phyloP scores from a whole-genome alignment of 495 filamentous ascomycete genomes.

The Penicillium robsamsonii region DNA sequence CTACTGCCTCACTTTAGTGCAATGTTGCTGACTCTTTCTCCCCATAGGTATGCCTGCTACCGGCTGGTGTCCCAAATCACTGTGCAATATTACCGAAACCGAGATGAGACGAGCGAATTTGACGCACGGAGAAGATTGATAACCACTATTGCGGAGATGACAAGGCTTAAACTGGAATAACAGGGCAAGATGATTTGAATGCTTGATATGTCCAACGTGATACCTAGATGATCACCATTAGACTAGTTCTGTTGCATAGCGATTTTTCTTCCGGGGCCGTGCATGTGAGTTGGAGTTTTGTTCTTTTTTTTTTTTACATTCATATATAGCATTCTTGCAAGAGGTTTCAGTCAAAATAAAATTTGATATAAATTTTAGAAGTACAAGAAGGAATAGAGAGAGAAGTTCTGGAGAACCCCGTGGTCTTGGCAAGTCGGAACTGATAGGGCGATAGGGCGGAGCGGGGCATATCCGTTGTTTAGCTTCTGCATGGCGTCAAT shows the following conservation, averaged over 20 bases:
- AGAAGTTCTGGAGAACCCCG: not conserved
- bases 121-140: slow-evolving; percentile 40
- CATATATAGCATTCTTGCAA: not conserved
- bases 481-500: slow-evolving; percentile 33
- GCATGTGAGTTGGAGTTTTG: slow-evolving; percentile 18
- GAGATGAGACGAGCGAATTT: slow-evolving; percentile 38
- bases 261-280: not conserved
- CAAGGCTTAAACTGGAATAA: slow-evolving; percentile 8
- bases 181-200: not conserved
- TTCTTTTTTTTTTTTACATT: not conserved
- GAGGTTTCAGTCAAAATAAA: not conserved
- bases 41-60: slow-evolving; percentile 42
- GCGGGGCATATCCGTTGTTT: slow-evolving; percentile 32
- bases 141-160: slow-evolving; percentile 29
- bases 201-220: slow-evolving; percentile 11
- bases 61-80: slow-evolving; percentile 39
- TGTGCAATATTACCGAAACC: slow-evolving; percentile 42
- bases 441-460: slow-evolving; percentile 18
- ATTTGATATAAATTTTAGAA: not conserved
- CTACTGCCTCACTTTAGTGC: not conserved
- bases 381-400: not conserved
- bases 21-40: slow-evolving; percentile 5
- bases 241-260: slow-evolving; percentile 9
- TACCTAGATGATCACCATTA: slow-evolving; percentile 4
- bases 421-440: not conserved